Evolutionary conservation across 2,329 filamentous ascomycete genomes (phyloP), one percentile per base, ranked within the genome.

Genomic region (Sclerotinia spermophila): DNA sequence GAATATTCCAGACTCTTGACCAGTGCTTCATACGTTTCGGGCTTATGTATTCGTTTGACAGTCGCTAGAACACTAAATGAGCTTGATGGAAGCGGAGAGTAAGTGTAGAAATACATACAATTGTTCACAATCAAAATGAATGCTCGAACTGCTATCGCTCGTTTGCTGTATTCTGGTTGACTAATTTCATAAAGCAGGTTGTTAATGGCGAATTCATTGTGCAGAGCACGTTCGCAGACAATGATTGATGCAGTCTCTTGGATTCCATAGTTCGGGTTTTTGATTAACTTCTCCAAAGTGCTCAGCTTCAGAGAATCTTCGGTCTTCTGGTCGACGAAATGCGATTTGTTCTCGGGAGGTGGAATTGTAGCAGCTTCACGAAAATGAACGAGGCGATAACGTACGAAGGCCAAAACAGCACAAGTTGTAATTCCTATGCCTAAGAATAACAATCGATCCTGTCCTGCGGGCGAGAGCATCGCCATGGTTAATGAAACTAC

Each of bases 271-370:
- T 90, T 95, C 72, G 90, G 90, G 79, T 91, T 91, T 67, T 86
- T 83, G 19, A 92, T 82, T 5, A 94, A 84, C 73, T 88, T 90
- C 67, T 89, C 83, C 15, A 94, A 83, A 0, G 92, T 94, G 56
- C 85, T 83, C 17, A 89, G 78, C 71, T 89, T 86, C 56, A 94
- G 83, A 2, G 90, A 86, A 77, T 93, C 90, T 77, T 94, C 91
- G 2, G 90, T 92, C 35, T 91, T 88, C 79, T 93, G 89, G 21
- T 89, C 91, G 74, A 93, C 91, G 78, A 92, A 92, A 75, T 90
- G 87, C 66, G 90, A 87, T 78, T 90, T 90, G 48, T 88, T 88
- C 72, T 89, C 86, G 51, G 83, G 78, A 48, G 87, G 86, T 72
- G 87, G 88, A 77, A 96, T 87, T 79, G 89, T 86, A 73, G 90